Percentiles rank a stretch among this genome's conserved stretches.
phyloP scores from a whole-genome alignment of 352 stramenopile species.

The Stephanocyclus meneghinianus region DNA sequence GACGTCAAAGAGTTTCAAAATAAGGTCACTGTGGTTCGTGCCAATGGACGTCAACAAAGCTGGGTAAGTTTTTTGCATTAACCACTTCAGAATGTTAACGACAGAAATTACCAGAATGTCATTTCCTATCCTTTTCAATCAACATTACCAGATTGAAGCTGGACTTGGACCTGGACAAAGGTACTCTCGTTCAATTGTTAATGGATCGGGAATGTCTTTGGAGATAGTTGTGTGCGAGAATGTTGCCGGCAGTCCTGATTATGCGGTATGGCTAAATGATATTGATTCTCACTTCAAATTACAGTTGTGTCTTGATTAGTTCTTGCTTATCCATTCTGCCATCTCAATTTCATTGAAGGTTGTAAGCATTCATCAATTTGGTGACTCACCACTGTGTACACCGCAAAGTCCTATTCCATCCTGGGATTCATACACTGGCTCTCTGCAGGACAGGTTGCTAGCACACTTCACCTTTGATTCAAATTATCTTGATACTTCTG shows the following conservation, averaged over 20 bases:
- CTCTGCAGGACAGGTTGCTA: constrained; percentile 5
- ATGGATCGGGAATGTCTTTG: constrained; percentile 14
- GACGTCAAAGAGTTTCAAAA: constrained; percentile 7
- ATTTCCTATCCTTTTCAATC: background rate
- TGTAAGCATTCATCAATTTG: constrained; percentile 20
- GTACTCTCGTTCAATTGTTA: constrained; percentile 9
- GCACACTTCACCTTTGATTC: constrained; percentile 25
- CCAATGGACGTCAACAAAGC: too few relatives aligned
- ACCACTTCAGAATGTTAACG: too few relatives aligned
- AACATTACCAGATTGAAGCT: constrained; percentile 5
- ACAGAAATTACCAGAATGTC: background rate
- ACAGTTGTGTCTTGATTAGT: background rate
- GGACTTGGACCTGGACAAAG: constrained; percentile 21
- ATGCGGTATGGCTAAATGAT: background rate
- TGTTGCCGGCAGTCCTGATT: constrained; percentile 10
- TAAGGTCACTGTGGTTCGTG: too few relatives aligned
- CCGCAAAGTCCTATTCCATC: constrained; percentile 19
- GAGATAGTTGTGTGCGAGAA: constrained; percentile 18
- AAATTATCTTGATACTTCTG: constrained; percentile 28
- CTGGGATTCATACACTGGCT: constrained; percentile 20
- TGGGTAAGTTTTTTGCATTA: too few relatives aligned
- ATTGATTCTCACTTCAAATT: background rate
- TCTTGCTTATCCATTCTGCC: background rate
- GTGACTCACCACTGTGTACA: constrained; percentile 7
- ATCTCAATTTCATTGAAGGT: background rate